Conservation (phyloP, 1,284 basidiomycete genomes). For the Malassezia sp. region DNA sequence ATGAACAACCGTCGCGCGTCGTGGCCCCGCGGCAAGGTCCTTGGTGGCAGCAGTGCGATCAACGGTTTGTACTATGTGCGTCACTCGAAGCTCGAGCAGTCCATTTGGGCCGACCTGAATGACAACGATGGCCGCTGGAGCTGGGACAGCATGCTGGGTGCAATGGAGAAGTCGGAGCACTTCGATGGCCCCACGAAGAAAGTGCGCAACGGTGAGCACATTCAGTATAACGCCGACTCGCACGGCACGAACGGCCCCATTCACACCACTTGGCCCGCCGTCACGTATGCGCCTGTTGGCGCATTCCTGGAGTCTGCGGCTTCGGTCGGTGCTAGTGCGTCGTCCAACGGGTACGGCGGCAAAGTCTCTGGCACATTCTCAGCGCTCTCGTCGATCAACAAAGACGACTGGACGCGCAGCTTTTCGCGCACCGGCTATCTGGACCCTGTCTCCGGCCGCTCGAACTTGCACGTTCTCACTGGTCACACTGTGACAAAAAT, state of each 20-base stretch:
- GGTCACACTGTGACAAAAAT: constrained; percentile 30
- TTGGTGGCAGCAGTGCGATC: constrained; percentile 51
- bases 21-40: constrained; percentile 48
- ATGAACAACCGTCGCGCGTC: constrained; percentile 20
- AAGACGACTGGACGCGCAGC: constrained; percentile 24
- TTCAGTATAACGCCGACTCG: constrained; percentile 18
- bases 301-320: constrained; percentile 25
- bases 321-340: constrained; percentile 12
- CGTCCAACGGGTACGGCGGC: constrained; percentile 24
- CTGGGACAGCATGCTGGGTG: constrained; percentile 18
- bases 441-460: constrained; percentile 24
- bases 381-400: constrained; percentile 26
- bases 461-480: constrained; percentile 35
- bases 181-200: constrained; percentile 17
- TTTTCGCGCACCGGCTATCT: constrained; percentile 34
- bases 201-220: constrained; percentile 13
- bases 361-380: constrained; percentile 31
- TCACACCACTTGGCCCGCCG: constrained; percentile 24
- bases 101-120: constrained; percentile 24
- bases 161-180: constrained; percentile 30
- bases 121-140: constrained; percentile 25
- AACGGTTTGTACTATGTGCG: constrained; percentile 47
- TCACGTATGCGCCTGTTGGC: constrained; percentile 24
- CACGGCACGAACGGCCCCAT: constrained; percentile 28
- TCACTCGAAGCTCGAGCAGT: constrained; percentile 35